Percentiles rank a stretch among this genome's conserved stretches.
phyloP scores from a whole-genome alignment of 2,329 filamentous ascomycete genomes.

The Paraphoma sp. region DNA sequence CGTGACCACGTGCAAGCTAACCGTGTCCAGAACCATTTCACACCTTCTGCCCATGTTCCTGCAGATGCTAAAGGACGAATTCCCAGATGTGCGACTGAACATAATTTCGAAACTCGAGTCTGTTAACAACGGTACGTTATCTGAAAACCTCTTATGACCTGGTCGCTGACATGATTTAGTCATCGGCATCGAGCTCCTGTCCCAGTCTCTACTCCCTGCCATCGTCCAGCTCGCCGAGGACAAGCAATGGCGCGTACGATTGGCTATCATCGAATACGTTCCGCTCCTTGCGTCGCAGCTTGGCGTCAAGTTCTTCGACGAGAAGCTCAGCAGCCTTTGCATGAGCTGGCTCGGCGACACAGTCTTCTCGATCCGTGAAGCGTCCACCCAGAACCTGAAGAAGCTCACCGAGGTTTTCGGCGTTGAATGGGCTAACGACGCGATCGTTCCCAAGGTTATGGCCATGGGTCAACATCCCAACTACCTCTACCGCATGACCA shows the following conservation, averaged over 20 bases:
- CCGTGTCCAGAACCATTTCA: slow-evolving; percentile 76
- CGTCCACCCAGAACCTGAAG: slow-evolving; percentile 95
- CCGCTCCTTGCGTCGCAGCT: slow-evolving; percentile 94
- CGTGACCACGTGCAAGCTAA: slow-evolving; percentile 34
- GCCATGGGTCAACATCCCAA: slow-evolving; percentile 98
- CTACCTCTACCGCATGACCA: slow-evolving; percentile 99
- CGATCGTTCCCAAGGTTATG: slow-evolving; percentile 98
- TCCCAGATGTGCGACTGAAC: slow-evolving; percentile 95
- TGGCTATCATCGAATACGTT: slow-evolving; percentile 99
- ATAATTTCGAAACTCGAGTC: slow-evolving; percentile 99
- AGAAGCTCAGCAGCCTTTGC: slow-evolving; percentile 92
- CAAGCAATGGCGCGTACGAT: slow-evolving; percentile 97
- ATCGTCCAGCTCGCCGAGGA: slow-evolving; percentile 98
- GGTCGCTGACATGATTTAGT: slow-evolving; percentile 60
- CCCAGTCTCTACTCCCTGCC: slow-evolving; percentile 93
- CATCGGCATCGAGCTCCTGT: slow-evolving; percentile 96
- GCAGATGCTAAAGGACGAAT: slow-evolving; percentile 99
- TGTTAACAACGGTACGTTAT: slow-evolving; percentile 82
- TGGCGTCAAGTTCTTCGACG: slow-evolving; percentile 96
- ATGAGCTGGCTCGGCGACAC: slow-evolving; percentile 99
- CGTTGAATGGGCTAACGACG: slow-evolving; percentile 94
- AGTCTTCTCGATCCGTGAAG: slow-evolving; percentile 97
- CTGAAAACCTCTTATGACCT: not conserved
- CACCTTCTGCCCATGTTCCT: slow-evolving; percentile 98
- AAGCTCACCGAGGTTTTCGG: slow-evolving; percentile 99